Base-by-base conservation (phyloP, 805 yeast species). In the Jamesozyma gamospora region DNA sequence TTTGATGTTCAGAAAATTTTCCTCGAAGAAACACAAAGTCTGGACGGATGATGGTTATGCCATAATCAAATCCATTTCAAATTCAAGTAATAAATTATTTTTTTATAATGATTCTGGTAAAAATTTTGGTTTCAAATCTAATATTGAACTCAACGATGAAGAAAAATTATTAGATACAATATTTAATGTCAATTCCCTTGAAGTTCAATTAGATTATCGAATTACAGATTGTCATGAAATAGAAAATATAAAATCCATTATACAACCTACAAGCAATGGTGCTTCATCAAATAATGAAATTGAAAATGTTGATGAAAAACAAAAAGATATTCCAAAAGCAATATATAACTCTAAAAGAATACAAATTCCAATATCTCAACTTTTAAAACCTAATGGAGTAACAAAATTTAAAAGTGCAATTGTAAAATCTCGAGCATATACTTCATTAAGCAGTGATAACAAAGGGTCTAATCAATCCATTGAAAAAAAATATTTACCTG, bases 41-140 rank as follows among this genome's bases (percentile, higher is more conserved):
- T 92, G 98, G 98, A 94, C 85, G 40, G 95, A 94, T 2, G 97
- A 92, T 62, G 97, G 95, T 0, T 60, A 63, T 27, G 63, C 81
- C 13, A 49, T 61, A 0, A 54, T 69, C 2, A 52, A 59, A n/a
- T 45, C 38, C 11, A 44, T 21, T 11, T 3, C 29, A 10, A 13
- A 41, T 14, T 45, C 45, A 13, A 45, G 46, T 12, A 42, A 39
- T 36, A 39, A 48, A 41, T 35, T 65, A 18, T 36, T 45, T 15
- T 50, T 52, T 46, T 49, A 62, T 42, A 48, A 49, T 32, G 56
- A 51, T 10, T 24, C 43, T 19, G 63, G 65, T 40, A 36, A 50
- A 40, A 41, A 48, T 40, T 49, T 62, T 40, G 64, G 67, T 46
- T 12, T 35, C 25, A 27, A 44, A 40, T 13, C 47, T 40, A 49